Conservation (phyloP, 257 asterid species). For the Solanum bulbocastanum region DNA sequence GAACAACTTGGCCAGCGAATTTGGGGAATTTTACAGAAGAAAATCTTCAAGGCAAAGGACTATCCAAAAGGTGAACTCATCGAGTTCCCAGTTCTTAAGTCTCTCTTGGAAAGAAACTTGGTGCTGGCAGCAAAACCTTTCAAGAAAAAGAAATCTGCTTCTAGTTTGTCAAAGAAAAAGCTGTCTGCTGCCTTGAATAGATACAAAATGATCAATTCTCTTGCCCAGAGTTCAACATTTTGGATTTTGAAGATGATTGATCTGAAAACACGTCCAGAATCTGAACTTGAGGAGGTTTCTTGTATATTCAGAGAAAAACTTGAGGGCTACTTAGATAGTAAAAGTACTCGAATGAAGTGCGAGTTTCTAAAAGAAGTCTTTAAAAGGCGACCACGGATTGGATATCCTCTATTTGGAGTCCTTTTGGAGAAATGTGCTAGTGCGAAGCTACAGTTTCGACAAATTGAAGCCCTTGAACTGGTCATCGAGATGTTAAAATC, state of each 20-base stretch:
- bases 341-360: slow-evolving; percentile 71
- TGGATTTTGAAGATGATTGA: slow-evolving; percentile 84
- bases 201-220: slow-evolving; percentile 63
- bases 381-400: slow-evolving; percentile 71
- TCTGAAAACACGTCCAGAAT: slow-evolving; percentile 41
- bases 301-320: slow-evolving; percentile 44
- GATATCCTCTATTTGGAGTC: slow-evolving; percentile 47
- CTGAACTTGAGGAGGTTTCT: slow-evolving; percentile 48
- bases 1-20: slow-evolving; percentile 95
- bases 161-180: slow-evolving; percentile 63
- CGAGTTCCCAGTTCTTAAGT: slow-evolving; percentile 49
- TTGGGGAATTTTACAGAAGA: slow-evolving; percentile 90
- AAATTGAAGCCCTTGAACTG: slow-evolving; percentile 81
- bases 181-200: slow-evolving; percentile 67
- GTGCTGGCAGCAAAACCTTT: slow-evolving; percentile 81
- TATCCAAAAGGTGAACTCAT: slow-evolving; percentile 68
- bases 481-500: slow-evolving; percentile 52
- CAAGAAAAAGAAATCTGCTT: slow-evolving; percentile 66
- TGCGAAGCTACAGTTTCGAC: slow-evolving; percentile 62
- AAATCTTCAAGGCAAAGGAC: slow-evolving; percentile 86
- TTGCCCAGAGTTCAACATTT: slow-evolving; percentile 67
- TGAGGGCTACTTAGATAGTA: slow-evolving; percentile 62
- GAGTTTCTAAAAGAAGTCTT: slow-evolving; percentile 71
- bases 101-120: slow-evolving; percentile 70
- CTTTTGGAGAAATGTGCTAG: slow-evolving; percentile 72